Conservation (phyloP, 768 basidiomycete species). For the Tylopilus vinaceipallidus region DNA sequence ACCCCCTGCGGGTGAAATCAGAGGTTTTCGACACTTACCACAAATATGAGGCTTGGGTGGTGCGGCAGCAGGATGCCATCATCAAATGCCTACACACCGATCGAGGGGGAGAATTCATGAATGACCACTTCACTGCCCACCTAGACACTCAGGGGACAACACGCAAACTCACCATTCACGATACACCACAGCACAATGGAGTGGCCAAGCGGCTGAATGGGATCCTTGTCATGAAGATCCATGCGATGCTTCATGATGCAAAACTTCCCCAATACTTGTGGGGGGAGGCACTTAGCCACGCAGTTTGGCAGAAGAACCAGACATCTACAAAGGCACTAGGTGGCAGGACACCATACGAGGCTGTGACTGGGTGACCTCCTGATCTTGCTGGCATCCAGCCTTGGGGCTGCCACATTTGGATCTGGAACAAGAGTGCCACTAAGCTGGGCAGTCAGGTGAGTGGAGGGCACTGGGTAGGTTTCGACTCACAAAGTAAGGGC, state of each 20-base stretch:
- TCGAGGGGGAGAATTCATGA: constrained; percentile 33
- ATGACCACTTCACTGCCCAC: neutral
- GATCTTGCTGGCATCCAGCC: neutral
- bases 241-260: neutral
- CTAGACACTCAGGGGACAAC: neutral
- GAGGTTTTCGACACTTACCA: constrained; percentile 8
- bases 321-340: neutral
- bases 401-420: too few relatives aligned
- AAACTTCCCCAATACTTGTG: neutral
- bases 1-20: neutral
- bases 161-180: neutral
- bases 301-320: constrained; percentile 2
- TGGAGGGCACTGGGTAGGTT: neutral
- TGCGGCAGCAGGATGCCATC: neutral
- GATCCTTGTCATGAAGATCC: neutral
- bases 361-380: neutral
- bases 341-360: neutral
- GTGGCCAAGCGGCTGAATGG: neutral
- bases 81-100: constrained; percentile 8
- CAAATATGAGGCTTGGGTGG: neutral
- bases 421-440: neutral
- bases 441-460: neutral
- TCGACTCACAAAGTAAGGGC: neutral
- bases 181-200: neutral
- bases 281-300: neutral